Conservation (phyloP, 495 filamentous ascomycete species). For the Opeltia flavorubescens region DNA sequence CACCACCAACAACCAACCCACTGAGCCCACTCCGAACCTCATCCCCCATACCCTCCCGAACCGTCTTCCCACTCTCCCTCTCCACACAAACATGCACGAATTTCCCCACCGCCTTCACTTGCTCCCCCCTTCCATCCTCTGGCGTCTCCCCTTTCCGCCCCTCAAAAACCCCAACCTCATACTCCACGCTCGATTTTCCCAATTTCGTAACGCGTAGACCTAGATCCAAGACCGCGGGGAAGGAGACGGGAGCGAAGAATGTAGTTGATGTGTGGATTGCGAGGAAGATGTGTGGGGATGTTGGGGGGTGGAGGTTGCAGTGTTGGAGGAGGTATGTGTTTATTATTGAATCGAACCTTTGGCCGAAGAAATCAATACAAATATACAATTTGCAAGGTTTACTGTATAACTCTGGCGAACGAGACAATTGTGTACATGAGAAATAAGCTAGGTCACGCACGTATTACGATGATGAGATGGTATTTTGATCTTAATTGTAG, state of each 20-base stretch:
- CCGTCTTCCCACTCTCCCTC: constrained; percentile 53
- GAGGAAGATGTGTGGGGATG: constrained; percentile 54
- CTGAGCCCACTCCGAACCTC: constrained; percentile 39
- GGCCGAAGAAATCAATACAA: too few relatives aligned
- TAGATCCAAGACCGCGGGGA: constrained; percentile 69
- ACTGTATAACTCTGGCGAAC: too few relatives aligned
- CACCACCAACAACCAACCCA: constrained; percentile 9
- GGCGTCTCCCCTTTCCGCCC: constrained; percentile 35
- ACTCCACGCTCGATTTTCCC: constrained; percentile 78
- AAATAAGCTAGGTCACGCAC: too few relatives aligned
- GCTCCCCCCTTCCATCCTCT: too few relatives aligned
- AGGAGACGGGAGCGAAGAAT: constrained; percentile 73
- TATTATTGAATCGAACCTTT: constrained; percentile 63
- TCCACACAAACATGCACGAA: constrained; percentile 86
- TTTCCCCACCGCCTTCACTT: constrained; percentile 71
- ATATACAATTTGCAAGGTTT: too few relatives aligned
- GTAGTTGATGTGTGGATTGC: constrained; percentile 74
- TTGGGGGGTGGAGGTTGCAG: constrained; percentile 60
- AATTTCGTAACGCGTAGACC: constrained; percentile 72
- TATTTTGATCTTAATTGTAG: too few relatives aligned
- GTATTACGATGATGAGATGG: too few relatives aligned
- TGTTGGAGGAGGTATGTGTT: constrained; percentile 78
- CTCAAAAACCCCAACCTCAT: constrained; percentile 82
- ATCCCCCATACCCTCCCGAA: constrained; percentile 40
- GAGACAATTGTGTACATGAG: too few relatives aligned